Conservation (phyloP, 805 yeast genomes). For the Barnettozyma wickerhamii region DNA sequence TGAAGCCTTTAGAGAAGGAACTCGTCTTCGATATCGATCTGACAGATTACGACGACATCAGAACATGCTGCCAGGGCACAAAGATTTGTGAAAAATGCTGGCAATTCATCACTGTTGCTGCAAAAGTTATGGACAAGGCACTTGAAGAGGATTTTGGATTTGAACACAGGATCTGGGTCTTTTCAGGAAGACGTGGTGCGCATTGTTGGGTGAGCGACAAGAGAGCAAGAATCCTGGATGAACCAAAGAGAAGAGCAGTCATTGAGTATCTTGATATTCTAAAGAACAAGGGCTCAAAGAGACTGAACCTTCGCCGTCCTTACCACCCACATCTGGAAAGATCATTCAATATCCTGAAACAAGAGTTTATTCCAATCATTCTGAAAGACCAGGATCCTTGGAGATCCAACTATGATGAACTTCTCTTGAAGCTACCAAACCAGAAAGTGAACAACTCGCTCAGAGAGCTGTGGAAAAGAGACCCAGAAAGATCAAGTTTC, state of each 20-base stretch:
- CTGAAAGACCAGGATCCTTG: constrained; percentile 87
- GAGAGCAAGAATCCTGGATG: constrained; percentile 72
- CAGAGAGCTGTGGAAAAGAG: constrained; percentile 51
- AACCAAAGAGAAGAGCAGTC: constrained; percentile 68
- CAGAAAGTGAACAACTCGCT: constrained; percentile 49
- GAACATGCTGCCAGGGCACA: constrained; percentile 91
- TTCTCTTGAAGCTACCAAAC: constrained; percentile 59
- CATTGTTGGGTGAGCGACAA: constrained; percentile 97
- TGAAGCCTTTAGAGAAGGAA: constrained; percentile 82
- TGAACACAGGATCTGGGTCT: constrained; percentile 85
- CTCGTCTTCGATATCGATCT: constrained; percentile 95
- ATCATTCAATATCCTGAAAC: constrained; percentile 62
- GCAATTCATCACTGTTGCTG: constrained; percentile 85
- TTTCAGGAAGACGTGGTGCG: constrained; percentile 97
- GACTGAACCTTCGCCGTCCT: constrained; percentile 64
- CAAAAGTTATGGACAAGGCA: constrained; percentile 66
- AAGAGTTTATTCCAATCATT: constrained; percentile 59
- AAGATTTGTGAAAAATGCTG: constrained; percentile 86
- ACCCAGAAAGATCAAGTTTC: constrained; percentile 48
- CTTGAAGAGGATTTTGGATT: constrained; percentile 88
- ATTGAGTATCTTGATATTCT: constrained; percentile 82
- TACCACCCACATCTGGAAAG: constrained; percentile 85
- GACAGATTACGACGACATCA: constrained; percentile 90
- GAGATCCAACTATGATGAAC: constrained; percentile 52
- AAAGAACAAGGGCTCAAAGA: constrained; percentile 45